Conservation (phyloP, 2,329 filamentous ascomycete genomes). For the Diaporthe citrichinensis region DNA sequence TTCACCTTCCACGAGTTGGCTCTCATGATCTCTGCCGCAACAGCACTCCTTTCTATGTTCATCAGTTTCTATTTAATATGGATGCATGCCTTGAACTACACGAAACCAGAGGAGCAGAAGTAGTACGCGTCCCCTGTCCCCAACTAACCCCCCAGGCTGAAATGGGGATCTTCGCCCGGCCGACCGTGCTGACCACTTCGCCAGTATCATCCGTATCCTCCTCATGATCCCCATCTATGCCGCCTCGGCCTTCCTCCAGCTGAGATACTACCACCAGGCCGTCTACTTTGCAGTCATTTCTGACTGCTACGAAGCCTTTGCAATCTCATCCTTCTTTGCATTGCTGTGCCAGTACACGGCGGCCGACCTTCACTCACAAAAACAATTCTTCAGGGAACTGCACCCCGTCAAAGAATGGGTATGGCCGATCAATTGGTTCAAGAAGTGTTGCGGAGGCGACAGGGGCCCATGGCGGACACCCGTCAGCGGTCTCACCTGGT, state of each 20-base stretch:
- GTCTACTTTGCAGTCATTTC: slow-evolving; percentile 86
- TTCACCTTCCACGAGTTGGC: slow-evolving; percentile 70
- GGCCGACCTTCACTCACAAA: slow-evolving; percentile 83
- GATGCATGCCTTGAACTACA: slow-evolving; percentile 73
- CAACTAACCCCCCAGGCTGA: not conserved
- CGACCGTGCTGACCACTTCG: slow-evolving; percentile 26
- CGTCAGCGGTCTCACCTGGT: slow-evolving; percentile 87
- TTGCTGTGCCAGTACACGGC: slow-evolving; percentile 86
- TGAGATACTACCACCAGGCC: slow-evolving; percentile 81
- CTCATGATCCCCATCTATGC: slow-evolving; percentile 90
- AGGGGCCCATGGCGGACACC: slow-evolving; percentile 81
- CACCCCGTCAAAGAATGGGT: slow-evolving; percentile 79
- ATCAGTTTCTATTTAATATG: slow-evolving; percentile 70
- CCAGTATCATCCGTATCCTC: slow-evolving; percentile 86
- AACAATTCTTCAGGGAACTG: slow-evolving; percentile 82
- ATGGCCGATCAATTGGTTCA: slow-evolving; percentile 78
- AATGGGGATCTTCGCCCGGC: not conserved
- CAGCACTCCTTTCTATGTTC: slow-evolving; percentile 64
- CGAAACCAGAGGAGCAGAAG: slow-evolving; percentile 71
- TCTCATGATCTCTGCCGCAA: slow-evolving; percentile 63
- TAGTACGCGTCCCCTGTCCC: slow-evolving; percentile 57
- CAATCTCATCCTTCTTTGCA: slow-evolving; percentile 88
- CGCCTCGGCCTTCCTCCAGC: slow-evolving; percentile 79
- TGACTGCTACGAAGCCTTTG: slow-evolving; percentile 91
- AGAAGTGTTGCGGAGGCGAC: slow-evolving; percentile 78